phyloP scores from a whole-genome alignment of 495 filamentous ascomycete species.

The Penicillium salamii region DNA sequence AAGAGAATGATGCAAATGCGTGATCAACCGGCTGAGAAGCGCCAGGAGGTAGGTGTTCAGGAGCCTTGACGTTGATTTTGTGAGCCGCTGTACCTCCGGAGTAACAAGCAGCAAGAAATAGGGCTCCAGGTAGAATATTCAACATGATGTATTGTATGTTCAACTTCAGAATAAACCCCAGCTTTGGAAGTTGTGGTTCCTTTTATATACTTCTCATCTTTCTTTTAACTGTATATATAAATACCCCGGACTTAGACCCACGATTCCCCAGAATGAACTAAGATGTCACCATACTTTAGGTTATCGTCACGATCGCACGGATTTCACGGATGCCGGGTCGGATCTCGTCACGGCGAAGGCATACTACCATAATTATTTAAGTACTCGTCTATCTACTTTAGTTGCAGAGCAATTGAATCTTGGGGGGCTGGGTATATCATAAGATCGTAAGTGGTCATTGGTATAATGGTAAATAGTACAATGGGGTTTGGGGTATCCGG shows the following conservation, averaged over 20 bases:
- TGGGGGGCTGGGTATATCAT: background rate
- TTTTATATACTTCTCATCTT: background rate
- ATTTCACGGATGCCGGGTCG: background rate
- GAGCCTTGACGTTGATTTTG: background rate
- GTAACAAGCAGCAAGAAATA: background rate
- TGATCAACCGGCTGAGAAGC: conserved; percentile 8
- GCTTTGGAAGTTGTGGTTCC: no score
- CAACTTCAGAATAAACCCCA: background rate
- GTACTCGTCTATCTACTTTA: no score
- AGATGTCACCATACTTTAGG: background rate
- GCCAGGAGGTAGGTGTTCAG: background rate
- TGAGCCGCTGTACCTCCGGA: background rate
- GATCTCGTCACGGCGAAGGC: background rate
- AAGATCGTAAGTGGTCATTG: background rate
- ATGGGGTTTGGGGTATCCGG: background rate
- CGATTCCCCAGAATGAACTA: background rate
- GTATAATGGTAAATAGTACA: background rate
- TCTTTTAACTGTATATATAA: background rate
- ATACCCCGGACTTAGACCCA: background rate
- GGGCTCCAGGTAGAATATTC: background rate
- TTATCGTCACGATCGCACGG: background rate
- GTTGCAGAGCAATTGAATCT: no score
- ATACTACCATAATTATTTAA: no score
- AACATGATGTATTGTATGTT: background rate
- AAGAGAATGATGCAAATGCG: conserved; percentile 8